These are phyloP conservation scores for barley (Hordeum vulgare) DNA, from an alignment of 176 grass and related monocot species.

Conservation along the genomic window DNA sequence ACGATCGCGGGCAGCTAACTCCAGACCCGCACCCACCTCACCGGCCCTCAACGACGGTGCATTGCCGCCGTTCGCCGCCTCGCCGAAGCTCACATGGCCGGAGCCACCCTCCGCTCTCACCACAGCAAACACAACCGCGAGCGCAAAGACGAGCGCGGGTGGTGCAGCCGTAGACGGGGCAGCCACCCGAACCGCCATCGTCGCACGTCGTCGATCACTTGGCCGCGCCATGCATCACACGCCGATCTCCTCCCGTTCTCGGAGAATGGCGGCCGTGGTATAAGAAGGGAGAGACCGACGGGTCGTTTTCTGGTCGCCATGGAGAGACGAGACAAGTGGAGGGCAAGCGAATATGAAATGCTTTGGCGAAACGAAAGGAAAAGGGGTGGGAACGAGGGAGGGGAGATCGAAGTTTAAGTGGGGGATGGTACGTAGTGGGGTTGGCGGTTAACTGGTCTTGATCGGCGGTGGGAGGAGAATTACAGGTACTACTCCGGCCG, in stretches of 20 bases:
- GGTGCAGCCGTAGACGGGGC: not conserved
- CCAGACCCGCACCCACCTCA: not conserved
- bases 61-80: not conserved
- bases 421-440: slow-evolving; percentile 38
- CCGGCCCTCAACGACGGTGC: not conserved
- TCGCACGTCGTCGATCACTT: not conserved
- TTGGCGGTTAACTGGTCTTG: slow-evolving; percentile 49
- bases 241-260: not conserved
- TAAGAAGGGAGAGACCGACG: not conserved
- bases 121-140: not conserved
- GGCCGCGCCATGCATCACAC: too few relatives aligned
- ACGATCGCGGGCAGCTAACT: not conserved
- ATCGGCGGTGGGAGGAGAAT: slow-evolving; percentile 26
- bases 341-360: not conserved
- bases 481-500: not conserved
- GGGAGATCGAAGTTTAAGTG: slow-evolving; percentile 8
- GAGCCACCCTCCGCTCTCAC: not conserved
- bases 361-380: slow-evolving; percentile 6
- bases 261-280: slow-evolving; percentile 6
- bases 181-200: not conserved
- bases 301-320: slow-evolving; percentile 7
- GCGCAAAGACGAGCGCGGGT: not conserved
- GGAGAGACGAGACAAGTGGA: not conserved
- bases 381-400: slow-evolving; percentile 35
- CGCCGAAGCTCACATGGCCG: not conserved